Base-by-base conservation (phyloP, 2,329 filamentous ascomycete species). In the Calycina marina region DNA sequence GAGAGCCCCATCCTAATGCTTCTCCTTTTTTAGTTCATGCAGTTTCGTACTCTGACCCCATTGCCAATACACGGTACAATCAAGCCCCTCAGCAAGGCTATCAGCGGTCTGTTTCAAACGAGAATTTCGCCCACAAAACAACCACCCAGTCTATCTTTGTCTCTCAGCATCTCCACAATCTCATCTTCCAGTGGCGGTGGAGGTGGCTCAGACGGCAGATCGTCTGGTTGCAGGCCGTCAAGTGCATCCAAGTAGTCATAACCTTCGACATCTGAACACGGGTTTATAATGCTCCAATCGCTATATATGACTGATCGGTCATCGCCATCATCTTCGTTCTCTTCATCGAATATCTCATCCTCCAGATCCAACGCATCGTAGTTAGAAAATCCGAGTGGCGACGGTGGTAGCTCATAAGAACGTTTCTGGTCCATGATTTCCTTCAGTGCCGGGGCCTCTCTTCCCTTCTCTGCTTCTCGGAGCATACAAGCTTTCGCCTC, bases 281-380 rank as follows among this genome's bases (percentile, higher is more conserved):
- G 46, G 28, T 46, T 42, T 45, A 52, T 49, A 35, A 53, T 42
- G 31, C 46, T 52, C 33, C 52, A 54, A 40, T 54, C 51, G 30
- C 47, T 49, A 35, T 52, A 52, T 14, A 51, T 45, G 8, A 27
- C 18, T 17, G 39, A 38, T 9, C 26, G 30, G 12, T 32, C 24
- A n/a, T 44, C 36, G 14, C 30, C 34, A 5, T 37, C 40, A 25
- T 42, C 44, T 11, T 36, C 30, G 3, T 40, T 37, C 8, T 43
- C 38, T 12, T 36, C 38, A 14, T 36, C 38, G 10, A 18, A 17
- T 13, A 41, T 28, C 3, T 49, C 49, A 28, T 53, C 48, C 28
- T 54, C 51, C 29, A 47, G 36, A 34, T 54, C 50, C 30, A 54
- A 39, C 14, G 48, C 50, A 35, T 53, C 51, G 32, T 54, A 53